Percentiles rank a stretch among this genome's conserved stretches.
These are phyloP conservation scores for Phaseolus coccineus DNA, from an alignment of 331 rosid genomes.

Conservation along the genomic window DNA sequence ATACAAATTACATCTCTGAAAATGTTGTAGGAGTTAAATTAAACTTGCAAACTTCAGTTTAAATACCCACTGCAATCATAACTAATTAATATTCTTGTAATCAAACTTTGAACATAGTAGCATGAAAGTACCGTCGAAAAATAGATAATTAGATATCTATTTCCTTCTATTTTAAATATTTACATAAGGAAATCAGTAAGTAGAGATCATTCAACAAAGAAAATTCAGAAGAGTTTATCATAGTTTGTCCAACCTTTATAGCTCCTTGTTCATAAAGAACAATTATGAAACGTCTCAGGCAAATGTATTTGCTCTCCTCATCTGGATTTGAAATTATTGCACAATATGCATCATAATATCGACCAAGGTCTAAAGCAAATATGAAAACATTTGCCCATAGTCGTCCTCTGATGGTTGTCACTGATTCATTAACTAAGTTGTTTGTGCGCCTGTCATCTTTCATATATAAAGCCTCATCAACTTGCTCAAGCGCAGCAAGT, in stretches of 20 bases:
- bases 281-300: constrained; percentile 90
- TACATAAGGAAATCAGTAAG: constrained; percentile 12
- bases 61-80: constrained; percentile 26
- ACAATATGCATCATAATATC: constrained; percentile 83
- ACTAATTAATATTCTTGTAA: constrained; percentile 26
- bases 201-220: constrained; percentile 28
- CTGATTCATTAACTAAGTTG: constrained; percentile 64
- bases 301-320: constrained; percentile 88
- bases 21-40: constrained; percentile 7
- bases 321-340: constrained; percentile 97
- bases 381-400: constrained; percentile 95
- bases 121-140: constrained; percentile 5
- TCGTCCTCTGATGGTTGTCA: constrained; percentile 76
- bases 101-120: constrained; percentile 34
- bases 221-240: constrained; percentile 30
- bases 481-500: constrained; percentile 97
- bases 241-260: constrained; percentile 67
- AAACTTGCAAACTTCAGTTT: neutral
- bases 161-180: constrained; percentile 1
- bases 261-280: constrained; percentile 86
- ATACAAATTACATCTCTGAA: constrained; percentile 7
- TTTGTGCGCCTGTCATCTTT: constrained; percentile 47
- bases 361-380: constrained; percentile 86
- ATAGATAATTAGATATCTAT: constrained; percentile 19
- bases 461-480: constrained; percentile 70